Percentiles rank a stretch among this genome's conserved stretches.
phyloP scores from a whole-genome alignment of 441 rosid genomes.

The Eruca vesicaria region DNA sequence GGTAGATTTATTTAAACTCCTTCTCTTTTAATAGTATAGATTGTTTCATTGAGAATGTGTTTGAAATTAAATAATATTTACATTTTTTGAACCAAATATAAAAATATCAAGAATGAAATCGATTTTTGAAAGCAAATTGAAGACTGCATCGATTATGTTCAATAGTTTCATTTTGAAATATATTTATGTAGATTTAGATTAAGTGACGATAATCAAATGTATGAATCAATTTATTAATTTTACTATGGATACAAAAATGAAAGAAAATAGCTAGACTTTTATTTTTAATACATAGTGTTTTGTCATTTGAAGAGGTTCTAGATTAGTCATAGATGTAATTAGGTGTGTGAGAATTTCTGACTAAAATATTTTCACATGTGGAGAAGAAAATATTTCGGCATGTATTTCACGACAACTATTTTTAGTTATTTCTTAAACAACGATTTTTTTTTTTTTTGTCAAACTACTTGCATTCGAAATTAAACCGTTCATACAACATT shows the following conservation, averaged over 20 bases:
- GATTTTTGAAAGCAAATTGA: not conserved
- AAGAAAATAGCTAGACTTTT: not conserved
- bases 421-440: not conserved
- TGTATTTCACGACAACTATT: not conserved
- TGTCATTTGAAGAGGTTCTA: not conserved
- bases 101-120: not conserved
- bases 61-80: not conserved
- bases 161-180: not conserved
- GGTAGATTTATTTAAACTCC: too few relatives aligned
- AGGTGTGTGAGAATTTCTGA: not conserved
- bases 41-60: constrained; percentile 8
- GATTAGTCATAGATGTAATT: not conserved
- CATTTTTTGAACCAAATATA: not conserved
- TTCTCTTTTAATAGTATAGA: too few relatives aligned
- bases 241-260: not conserved
- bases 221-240: not conserved
- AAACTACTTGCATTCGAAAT: too few relatives aligned
- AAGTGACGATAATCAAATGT: not conserved
- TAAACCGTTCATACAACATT: too few relatives aligned
- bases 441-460: too few relatives aligned
- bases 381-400: not conserved
- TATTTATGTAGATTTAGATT: not conserved
- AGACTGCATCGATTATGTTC: not conserved
- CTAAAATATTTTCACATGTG: not conserved
- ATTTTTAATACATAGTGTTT: not conserved